phyloP scores from a whole-genome alignment of 257 asterid species.

The Fraxinus excelsior region DNA sequence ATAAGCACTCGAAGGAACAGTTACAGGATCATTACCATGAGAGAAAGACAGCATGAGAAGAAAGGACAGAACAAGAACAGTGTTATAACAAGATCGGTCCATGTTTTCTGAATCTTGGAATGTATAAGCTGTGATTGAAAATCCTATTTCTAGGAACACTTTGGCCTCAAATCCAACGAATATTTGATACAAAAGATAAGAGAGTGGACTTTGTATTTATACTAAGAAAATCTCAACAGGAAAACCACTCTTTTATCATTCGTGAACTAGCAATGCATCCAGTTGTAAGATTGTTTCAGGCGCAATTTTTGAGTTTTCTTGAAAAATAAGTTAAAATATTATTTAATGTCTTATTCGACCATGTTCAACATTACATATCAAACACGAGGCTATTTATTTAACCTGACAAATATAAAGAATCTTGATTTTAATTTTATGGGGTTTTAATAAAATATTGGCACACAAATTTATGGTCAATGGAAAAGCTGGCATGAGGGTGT shows the following conservation, averaged over 20 bases:
- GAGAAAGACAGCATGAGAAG: constrained; percentile 31
- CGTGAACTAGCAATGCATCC: not conserved
- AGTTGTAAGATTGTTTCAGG: no score
- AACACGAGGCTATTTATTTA: no score
- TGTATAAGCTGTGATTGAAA: no score
- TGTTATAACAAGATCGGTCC: constrained; percentile 2
- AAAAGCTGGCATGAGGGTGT: not conserved
- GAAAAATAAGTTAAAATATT: no score
- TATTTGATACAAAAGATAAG: not conserved
- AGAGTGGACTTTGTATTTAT: not conserved
- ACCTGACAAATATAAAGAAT: no score
- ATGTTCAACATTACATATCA: no score
- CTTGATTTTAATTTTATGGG: not conserved
- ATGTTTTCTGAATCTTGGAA: not conserved
- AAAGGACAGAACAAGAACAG: constrained; percentile 15
- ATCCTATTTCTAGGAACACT: no score
- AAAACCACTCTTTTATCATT: not conserved
- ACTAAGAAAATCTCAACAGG: not conserved
- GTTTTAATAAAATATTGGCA: no score
- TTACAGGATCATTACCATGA: constrained; percentile 18
- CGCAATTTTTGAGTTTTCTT: no score
- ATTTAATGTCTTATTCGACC: no score
- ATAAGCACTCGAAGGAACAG: no score
- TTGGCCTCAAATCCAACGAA: not conserved
- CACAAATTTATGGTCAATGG: not conserved